A percentile compares a stretch with the other conserved stretches of the same genome.
phyloP scores from a whole-genome alignment of 371 early-diverging fungal genomes.

The Lichtheimia hyalospora region DNA sequence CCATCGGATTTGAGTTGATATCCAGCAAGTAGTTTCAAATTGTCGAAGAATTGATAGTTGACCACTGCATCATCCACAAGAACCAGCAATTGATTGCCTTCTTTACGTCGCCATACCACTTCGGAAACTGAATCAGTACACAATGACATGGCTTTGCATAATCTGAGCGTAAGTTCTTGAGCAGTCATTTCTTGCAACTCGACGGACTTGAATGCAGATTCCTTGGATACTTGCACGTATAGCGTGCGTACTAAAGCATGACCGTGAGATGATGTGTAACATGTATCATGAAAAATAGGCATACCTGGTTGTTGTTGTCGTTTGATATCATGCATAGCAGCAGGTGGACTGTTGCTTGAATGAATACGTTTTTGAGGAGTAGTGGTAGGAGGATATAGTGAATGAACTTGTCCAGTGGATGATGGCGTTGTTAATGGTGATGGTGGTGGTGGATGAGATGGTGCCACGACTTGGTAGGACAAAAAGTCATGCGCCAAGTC shows the following conservation, averaged over 20 bases:
- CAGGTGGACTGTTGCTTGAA: too few species aligned
- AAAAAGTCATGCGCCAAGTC: too few species aligned
- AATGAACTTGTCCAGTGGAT: neutral
- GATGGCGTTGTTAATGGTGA: constrained; percentile 4
- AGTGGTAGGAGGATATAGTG: too few species aligned
- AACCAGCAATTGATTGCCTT: neutral
- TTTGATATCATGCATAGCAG: too few species aligned
- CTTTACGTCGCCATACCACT: constrained; percentile 4
- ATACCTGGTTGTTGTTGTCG: constrained; percentile 9
- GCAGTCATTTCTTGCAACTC: neutral
- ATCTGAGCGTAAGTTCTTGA: neutral
- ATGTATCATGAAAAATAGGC: too few species aligned
- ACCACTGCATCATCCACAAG: constrained; percentile 15
- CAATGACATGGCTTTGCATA: neutral
- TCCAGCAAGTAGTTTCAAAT: constrained; percentile 6
- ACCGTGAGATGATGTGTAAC: too few species aligned
- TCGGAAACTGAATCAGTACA: neutral
- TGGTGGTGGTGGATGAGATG: neutral
- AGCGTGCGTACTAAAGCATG: too few species aligned
- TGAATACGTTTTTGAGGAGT: too few species aligned
- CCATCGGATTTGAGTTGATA: constrained; percentile 18
- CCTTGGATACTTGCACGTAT: too few species aligned
- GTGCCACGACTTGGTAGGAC: constrained; percentile 3
- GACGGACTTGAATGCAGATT: neutral
- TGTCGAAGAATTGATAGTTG: constrained; percentile 7